Evolutionary conservation across 768 basidiomycete species (phyloP), one percentile per base, ranked within the genome.

Genomic region (Agrocybe pediades): DNA sequence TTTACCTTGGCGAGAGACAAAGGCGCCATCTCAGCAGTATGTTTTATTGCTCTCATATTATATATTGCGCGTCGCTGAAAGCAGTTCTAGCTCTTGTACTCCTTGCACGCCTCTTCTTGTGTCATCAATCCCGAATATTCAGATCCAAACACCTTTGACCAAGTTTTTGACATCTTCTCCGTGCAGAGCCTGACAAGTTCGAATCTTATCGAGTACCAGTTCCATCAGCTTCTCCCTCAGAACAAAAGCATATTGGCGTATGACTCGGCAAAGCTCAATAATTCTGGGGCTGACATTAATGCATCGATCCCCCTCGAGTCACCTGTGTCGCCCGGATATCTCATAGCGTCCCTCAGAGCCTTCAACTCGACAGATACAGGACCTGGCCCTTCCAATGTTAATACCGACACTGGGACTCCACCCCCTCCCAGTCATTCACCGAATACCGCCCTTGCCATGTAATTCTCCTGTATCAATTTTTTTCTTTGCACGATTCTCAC

Each of bases 21-120:
- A 56, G 95, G 95, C 4, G 95, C 94, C 1, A 81, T 83, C 29
- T 87, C 89, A 13, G 91, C 90, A 27, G 90, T 91, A 62, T 64
- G 83, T 72, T 23, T 23, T 27, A 19, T 27, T 53, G 11, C 24
- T 51, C n/a, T 33, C 36, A 23, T 40, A n/a, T 42, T 46, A 9
- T 17, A 19, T 44, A 49, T n/a, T n/a, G n/a, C n/a, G n/a, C n/a
- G n/a, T n/a, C 20, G 44, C 46, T 41, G 44, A 50, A 29, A 19
- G 44, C 36, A 13, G 17, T 16, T 30, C 16, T 43, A 92, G 90
- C 73, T 97, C 13, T 70, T 96, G 20, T 96, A 94, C 65, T 92
- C 94, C 3, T 65, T 79, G 20, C 78, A 79, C 53, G 88, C 90
- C 1, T 68, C 81, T 46, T 84, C 87, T 0, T 96, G 95, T 63